Conservation (phyloP, 257 asterid species). For the Paraleonurus japonicus region DNA sequence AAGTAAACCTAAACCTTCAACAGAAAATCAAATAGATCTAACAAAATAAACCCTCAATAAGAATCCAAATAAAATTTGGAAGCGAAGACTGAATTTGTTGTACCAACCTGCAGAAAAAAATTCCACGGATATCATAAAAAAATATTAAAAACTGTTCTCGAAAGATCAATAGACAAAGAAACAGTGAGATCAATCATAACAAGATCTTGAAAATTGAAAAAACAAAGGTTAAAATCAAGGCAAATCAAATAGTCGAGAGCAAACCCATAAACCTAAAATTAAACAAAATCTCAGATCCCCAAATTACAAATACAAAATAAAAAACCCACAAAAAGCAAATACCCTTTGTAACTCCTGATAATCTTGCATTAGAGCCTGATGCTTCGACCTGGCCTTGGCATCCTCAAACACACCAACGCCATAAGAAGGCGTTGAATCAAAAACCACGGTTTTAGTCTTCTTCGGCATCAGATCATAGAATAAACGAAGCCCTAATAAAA, state of each 20-base stretch:
- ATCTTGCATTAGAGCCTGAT: constrained; percentile 64
- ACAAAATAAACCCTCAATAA: not conserved
- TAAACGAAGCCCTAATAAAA: constrained; percentile 17
- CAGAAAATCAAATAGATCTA: constrained; percentile 18
- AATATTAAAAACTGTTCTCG: not conserved
- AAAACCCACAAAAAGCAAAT: not conserved
- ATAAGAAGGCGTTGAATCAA: constrained; percentile 31
- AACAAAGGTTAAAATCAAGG: constrained; percentile 7
- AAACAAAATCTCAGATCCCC: constrained; percentile 31
- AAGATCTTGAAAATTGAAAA: not conserved
- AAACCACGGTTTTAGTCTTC: constrained; percentile 45
- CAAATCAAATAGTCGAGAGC: constrained; percentile 6
- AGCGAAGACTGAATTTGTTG: not conserved
- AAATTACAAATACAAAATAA: constrained; percentile 10
- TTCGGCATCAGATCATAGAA: constrained; percentile 50
- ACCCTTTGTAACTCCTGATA: constrained; percentile 70
- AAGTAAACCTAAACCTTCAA: not conserved
- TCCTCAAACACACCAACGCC: constrained; percentile 37
- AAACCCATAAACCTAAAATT: constrained; percentile 15
- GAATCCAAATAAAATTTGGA: not conserved
- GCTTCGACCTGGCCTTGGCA: constrained; percentile 48
- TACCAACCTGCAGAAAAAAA: not conserved
- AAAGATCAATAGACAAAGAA: not conserved
- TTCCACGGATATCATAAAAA: not conserved
- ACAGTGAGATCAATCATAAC: not conserved